Conservation (phyloP, 148 eudicot genomes). For the Heliosperma pusillum region DNA sequence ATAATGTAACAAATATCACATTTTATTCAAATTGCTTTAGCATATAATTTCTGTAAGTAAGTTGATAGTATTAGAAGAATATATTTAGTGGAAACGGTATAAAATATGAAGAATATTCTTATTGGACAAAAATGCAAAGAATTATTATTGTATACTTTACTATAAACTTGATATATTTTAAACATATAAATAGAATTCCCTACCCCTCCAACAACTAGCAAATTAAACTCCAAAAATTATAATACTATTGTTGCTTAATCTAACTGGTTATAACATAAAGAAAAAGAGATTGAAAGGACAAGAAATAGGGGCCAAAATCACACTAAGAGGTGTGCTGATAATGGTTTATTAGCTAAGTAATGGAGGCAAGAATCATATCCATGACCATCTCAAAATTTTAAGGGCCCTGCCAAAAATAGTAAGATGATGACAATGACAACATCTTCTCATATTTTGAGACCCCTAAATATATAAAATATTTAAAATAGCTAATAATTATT, state of each 20-base stretch:
- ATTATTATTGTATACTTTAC: not conserved
- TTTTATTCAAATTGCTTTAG: conserved; percentile 8
- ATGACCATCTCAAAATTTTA: not conserved
- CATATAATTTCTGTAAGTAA: not conserved
- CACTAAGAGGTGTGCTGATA: conserved; percentile 23
- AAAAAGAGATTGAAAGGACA: conserved; percentile 6
- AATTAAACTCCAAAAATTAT: not conserved
- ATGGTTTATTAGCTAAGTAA: conserved; percentile 21
- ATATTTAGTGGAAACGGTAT: not conserved
- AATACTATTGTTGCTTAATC: conserved; percentile 8
- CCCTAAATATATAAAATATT: not conserved
- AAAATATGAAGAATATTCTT: not conserved
- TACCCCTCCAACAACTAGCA: conserved; percentile 16
- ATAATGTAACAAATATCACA: conserved; percentile 5
- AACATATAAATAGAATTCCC: not conserved
- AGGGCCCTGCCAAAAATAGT: not conserved
- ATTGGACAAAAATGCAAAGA: not conserved
- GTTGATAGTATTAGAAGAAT: not conserved
- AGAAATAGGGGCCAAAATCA: conserved; percentile 22
- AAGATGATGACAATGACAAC: not conserved
- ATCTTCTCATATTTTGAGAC: not conserved
- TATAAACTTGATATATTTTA: not conserved
- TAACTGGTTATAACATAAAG: not conserved
- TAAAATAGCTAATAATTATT: too few species aligned
- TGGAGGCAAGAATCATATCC: conserved; percentile 28